Evolutionary conservation across 306 rosid species (phyloP).

Genomic region (Cucurbita pepo): DNA sequence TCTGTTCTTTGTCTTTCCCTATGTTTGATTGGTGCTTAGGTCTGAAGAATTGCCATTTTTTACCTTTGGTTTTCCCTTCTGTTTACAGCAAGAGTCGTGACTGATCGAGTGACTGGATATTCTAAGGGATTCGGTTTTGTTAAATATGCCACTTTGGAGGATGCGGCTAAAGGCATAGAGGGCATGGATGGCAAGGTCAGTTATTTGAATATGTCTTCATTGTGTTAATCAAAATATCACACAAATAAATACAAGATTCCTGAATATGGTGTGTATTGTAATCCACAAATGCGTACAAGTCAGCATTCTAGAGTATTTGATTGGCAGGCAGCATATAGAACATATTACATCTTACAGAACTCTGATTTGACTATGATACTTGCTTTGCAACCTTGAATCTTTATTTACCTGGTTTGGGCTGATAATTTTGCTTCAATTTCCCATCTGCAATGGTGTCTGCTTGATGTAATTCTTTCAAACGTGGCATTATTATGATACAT

Average conservation of each 20-base stretch:
- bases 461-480: background rate
- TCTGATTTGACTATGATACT: background rate
- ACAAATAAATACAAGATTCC: background rate
- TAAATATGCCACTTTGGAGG: conserved; percentile 60
- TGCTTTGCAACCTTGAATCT: background rate
- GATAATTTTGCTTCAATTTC: background rate
- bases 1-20: conserved; percentile 6
- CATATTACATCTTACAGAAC: background rate
- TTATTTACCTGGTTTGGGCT: background rate
- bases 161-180: conserved; percentile 69
- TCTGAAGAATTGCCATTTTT: background rate
- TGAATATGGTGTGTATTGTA: background rate
- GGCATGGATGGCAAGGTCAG: conserved; percentile 98
- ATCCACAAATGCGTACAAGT: background rate
- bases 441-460: background rate
- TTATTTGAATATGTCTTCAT: background rate
- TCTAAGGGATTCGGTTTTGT: conserved; percentile 96
- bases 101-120: conserved; percentile 78
- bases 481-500: background rate
- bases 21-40: background rate
- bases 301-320: background rate
- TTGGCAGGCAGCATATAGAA: background rate
- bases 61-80: background rate
- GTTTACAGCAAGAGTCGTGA: conserved; percentile 72
- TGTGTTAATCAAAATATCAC: background rate